Conservation (phyloP, 1,139 yeast genomes). For the Nematodospora anomalae region DNA sequence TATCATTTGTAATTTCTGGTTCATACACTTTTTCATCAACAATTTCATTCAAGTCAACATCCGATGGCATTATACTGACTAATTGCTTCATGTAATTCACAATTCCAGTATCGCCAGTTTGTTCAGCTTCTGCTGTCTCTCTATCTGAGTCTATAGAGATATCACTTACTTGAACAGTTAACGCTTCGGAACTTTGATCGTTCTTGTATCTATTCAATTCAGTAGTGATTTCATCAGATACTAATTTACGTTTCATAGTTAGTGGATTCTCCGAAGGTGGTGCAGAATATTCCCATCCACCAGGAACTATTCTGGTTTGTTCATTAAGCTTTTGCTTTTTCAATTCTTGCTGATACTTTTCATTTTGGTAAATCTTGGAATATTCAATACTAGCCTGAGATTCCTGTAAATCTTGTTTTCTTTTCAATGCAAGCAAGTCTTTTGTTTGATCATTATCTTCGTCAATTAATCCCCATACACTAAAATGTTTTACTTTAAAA, state of each 20-base stretch:
- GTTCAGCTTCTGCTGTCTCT: slow-evolving; percentile 6
- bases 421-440: slow-evolving; percentile 27
- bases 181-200: slow-evolving; percentile 18
- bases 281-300: slow-evolving; percentile 30
- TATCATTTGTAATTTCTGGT: slow-evolving; percentile 49
- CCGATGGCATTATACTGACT: slow-evolving; percentile 32
- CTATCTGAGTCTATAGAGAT: slow-evolving; percentile 31
- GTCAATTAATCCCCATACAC: slow-evolving; percentile 87
- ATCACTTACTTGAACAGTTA: slow-evolving; percentile 30
- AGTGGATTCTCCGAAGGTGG: slow-evolving; percentile 23
- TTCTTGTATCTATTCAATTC: slow-evolving; percentile 24
- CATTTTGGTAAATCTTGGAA: slow-evolving; percentile 30
- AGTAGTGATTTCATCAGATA: slow-evolving; percentile 28
- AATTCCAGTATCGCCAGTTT: slow-evolving; percentile 19
- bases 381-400: slow-evolving; percentile 26
- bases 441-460: slow-evolving; percentile 62
- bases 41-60: slow-evolving; percentile 38
- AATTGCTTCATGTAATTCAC: slow-evolving; percentile 37
- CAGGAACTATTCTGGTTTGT: slow-evolving; percentile 37
- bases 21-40: slow-evolving; percentile 68
- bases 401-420: slow-evolving; percentile 31
- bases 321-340: slow-evolving; percentile 36
- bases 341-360: slow-evolving; percentile 30
- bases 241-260: slow-evolving; percentile 24
- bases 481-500: slow-evolving; percentile 85